Evolutionary conservation across 768 basidiomycete species (phyloP).

Genomic region (Suillus alpinus): DNA sequence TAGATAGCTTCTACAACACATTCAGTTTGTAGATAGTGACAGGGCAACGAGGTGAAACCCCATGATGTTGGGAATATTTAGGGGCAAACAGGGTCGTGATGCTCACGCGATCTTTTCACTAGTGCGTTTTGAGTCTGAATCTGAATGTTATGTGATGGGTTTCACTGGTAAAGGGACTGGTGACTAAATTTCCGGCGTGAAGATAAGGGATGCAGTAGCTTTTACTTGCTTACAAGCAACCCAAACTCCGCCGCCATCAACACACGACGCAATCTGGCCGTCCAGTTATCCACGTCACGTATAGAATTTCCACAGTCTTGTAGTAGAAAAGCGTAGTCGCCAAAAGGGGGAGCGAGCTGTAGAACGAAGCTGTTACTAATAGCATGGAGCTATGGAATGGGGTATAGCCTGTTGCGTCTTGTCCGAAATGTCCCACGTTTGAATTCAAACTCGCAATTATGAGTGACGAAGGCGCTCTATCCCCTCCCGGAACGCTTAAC

Average conservation of each 20-base stretch:
- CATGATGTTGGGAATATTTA: neutral
- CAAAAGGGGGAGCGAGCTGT: neutral
- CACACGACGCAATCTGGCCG: neutral
- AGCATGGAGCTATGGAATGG: neutral
- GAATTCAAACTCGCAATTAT: neutral
- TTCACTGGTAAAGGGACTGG: neutral
- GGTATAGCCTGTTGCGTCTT: neutral
- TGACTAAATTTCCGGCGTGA: neutral
- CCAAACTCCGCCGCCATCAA: neutral
- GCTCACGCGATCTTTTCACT: neutral
- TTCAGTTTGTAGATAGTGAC: neutral
- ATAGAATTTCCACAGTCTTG: neutral
- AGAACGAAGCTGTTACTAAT: neutral
- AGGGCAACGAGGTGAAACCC: neutral
- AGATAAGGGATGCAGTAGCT: neutral
- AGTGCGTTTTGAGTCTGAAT: neutral
- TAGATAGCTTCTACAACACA: neutral
- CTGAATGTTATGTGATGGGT: neutral
- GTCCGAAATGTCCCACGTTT: neutral
- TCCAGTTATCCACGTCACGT: neutral
- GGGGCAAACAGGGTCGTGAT: neutral
- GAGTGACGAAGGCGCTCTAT: neutral
- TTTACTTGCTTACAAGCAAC: neutral
- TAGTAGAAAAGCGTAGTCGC: neutral
- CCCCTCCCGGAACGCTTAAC: neutral